A percentile compares a stretch with the other conserved stretches of the same genome.
Evolutionary conservation across 129 eudicot genomes (phyloP).

Genomic region (Flaveria sonorensis): DNA sequence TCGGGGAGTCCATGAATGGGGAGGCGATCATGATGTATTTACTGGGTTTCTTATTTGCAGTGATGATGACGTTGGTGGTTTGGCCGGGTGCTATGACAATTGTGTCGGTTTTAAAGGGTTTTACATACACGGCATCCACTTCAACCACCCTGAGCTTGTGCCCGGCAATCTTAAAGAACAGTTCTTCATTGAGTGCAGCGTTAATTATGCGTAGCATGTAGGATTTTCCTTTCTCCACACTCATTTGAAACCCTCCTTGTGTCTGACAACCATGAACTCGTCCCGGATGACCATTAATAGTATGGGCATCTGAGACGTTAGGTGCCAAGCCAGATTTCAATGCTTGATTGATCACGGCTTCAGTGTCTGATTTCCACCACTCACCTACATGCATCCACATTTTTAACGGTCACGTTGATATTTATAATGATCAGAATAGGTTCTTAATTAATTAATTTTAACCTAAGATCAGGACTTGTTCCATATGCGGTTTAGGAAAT

Average conservation of each 20-base stretch:
- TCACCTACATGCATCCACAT: constrained; percentile 36
- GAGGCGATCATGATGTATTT: constrained; percentile 56
- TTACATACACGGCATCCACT: constrained; percentile 71
- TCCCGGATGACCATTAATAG: constrained; percentile 73
- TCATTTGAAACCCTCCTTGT: constrained; percentile 50
- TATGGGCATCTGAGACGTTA: constrained; percentile 75
- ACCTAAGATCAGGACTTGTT: constrained; percentile 62
- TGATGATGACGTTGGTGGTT: constrained; percentile 63
- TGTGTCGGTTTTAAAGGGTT: constrained; percentile 66
- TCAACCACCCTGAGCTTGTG: constrained; percentile 65
- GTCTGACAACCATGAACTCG: constrained; percentile 41
- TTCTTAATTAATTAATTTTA: not conserved
- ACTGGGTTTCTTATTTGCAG: constrained; percentile 50
- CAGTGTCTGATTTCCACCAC: constrained; percentile 81
- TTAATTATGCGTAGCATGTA: constrained; percentile 68
- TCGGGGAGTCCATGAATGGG: constrained; percentile 61
- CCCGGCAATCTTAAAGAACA: constrained; percentile 73
- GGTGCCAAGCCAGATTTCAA: constrained; percentile 68
- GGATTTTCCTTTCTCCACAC: constrained; percentile 55
- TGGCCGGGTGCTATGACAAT: constrained; percentile 70
- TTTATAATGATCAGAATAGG: too few species aligned
- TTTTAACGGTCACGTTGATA: too few species aligned
- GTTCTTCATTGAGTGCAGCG: constrained; percentile 83
- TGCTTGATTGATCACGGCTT: constrained; percentile 66
- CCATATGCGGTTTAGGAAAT: constrained; percentile 67